A percentile compares a stretch with the other conserved stretches of the same genome.
Evolutionary conservation across 2,329 filamentous ascomycete genomes (phyloP).

Genomic region (Claviceps capensis): DNA sequence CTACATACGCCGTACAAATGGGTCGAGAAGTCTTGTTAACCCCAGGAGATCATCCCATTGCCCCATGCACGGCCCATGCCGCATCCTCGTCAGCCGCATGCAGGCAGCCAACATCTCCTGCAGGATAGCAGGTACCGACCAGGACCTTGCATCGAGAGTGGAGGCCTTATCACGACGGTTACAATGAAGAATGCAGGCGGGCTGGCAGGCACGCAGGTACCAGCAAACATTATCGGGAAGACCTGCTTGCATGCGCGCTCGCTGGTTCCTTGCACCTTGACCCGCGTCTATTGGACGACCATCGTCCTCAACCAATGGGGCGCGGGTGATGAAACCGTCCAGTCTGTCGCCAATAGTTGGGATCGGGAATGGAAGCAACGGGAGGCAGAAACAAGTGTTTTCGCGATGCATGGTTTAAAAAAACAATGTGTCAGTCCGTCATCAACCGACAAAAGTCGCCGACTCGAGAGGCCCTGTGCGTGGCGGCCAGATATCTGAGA

Average conservation of each 20-base stretch:
- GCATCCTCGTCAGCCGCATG: background rate
- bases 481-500: no score
- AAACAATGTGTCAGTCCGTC: background rate
- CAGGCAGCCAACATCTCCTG: background rate
- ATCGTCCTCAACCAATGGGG: background rate
- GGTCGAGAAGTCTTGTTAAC: background rate
- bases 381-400: background rate
- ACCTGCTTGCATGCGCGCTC: background rate
- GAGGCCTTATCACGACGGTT: background rate
- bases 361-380: no score
- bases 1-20: no score
- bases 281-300: background rate
- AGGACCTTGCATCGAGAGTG: conserved; percentile 1
- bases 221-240: background rate
- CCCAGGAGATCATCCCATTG: background rate
- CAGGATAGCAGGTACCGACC: background rate
- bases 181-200: background rate
- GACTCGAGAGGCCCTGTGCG: background rate
- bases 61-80: background rate
- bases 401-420: background rate
- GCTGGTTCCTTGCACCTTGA: background rate
- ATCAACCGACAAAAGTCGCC: background rate
- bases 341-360: background rate
- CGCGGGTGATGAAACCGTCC: background rate
- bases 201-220: background rate